These are phyloP conservation scores for Cucurbita pepo DNA, from an alignment of 306 rosid genomes.

Conservation along the genomic window DNA sequence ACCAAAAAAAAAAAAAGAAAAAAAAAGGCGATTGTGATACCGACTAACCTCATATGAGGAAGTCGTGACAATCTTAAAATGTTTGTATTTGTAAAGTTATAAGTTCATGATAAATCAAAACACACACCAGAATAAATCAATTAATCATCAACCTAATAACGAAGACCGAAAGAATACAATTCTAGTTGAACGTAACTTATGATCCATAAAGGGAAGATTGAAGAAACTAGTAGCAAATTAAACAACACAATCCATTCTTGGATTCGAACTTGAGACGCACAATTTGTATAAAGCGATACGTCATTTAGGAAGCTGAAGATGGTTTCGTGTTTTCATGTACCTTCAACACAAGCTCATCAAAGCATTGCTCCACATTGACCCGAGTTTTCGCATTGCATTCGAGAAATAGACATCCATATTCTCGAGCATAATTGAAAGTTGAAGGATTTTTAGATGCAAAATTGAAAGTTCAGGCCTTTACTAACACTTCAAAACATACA, in stretches of 20 bases:
- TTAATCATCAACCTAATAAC: not conserved
- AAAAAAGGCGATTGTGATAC: no score
- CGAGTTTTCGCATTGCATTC: slow-evolving; percentile 99
- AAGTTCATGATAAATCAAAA: not conserved
- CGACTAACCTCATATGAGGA: no score
- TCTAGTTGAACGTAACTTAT: no score
- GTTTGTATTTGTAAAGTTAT: not conserved
- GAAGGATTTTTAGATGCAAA: no score
- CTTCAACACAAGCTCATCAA: slow-evolving; percentile 94
- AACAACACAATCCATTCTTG: not conserved
- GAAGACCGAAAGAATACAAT: not conserved
- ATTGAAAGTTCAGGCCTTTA: no score
- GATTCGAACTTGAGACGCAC: not conserved
- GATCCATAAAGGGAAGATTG: not conserved
- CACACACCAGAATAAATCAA: not conserved
- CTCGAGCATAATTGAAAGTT: slow-evolving; percentile 36
- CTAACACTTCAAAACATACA: no score
- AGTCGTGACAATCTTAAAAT: no score
- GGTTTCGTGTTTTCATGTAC: slow-evolving; percentile 14
- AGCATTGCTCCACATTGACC: slow-evolving; percentile 82
- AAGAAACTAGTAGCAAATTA: not conserved
- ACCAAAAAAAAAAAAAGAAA: no score
- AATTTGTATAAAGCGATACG: not conserved
- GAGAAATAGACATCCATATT: slow-evolving; percentile 76
- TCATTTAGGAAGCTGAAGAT: not conserved